phyloP scores from a whole-genome alignment of 306 rosid species.

The Begonia loranthoides region DNA sequence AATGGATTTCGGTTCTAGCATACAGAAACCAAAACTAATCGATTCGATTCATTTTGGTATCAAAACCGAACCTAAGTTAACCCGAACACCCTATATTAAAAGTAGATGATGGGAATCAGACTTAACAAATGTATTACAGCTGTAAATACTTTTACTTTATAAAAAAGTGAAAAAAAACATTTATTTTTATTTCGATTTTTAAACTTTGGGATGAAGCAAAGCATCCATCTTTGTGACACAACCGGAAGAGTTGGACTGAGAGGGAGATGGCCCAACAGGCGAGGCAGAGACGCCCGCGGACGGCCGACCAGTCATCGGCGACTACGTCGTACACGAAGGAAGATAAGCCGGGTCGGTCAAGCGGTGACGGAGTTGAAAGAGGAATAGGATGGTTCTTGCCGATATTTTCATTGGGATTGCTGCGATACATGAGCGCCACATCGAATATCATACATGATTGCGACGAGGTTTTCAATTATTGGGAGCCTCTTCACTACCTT shows the following conservation, averaged over 20 bases:
- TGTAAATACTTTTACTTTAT: no score
- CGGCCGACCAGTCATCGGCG: slow-evolving; percentile 36
- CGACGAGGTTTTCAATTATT: slow-evolving; percentile 94
- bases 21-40: no score
- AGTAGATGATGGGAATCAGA: no score
- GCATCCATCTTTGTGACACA: no score
- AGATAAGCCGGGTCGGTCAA: slow-evolving; percentile 37
- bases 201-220: no score
- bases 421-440: slow-evolving; percentile 83
- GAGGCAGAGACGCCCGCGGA: slow-evolving; percentile 50
- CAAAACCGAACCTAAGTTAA: no score
- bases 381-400: slow-evolving; percentile 66
- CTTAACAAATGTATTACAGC: no score
- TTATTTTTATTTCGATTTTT: no score
- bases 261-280: slow-evolving; percentile 34
- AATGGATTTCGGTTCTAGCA: no score
- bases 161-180: no score
- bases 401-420: slow-evolving; percentile 40
- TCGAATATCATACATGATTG: slow-evolving; percentile 93
- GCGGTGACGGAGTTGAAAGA: slow-evolving; percentile 17
- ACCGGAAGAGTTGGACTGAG: neutral
- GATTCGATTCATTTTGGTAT: no score
- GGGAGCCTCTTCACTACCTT: slow-evolving; percentile 98
- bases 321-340: slow-evolving; percentile 45
- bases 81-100: no score